Base-by-base conservation (phyloP, 306 rosid species). In the Pueraria montana region DNA sequence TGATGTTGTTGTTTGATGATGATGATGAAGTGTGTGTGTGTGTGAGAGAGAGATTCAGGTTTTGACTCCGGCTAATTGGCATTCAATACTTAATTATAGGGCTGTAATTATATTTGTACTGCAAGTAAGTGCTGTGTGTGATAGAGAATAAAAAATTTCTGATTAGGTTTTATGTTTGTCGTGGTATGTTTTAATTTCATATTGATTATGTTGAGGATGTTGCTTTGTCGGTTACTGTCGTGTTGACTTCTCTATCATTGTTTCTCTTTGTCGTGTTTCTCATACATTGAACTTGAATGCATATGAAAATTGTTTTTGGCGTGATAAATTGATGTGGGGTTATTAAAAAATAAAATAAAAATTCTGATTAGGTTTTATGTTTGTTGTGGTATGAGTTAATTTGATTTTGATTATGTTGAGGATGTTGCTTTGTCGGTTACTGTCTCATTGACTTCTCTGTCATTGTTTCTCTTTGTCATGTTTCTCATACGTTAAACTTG, bases 41-140 rank as follows among this genome's bases (percentile, higher is more conserved):
- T 36, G 68, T 17, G 27, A 49, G 20, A 43, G 48, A 43, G 50
- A 45, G 50, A 7, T 76, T 62, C 12, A 78, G 34, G 36, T 30
- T 78, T 58, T 45, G 46, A 38, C 16, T 58, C 73, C 66, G 70
- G 65, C 20, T 13, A 74, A 69, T 50, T 79, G 72, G 16, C 16
- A 36, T 75, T 61, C 77, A 49, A 32, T 18, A 58, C 76, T 49
- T 68, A 16, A 34, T 70, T 38, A 4, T 42, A n/a, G 72, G 52
- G 30, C 30, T 50, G 49, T 14, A 49, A 50, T 74, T 67, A 77
- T 59, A 55, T 11, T 45, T 84, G 34, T 53, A 30, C 20, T 55
- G 64, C 21, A 43, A 50, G 10, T 70, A 49, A 20, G n/a, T 71
- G 61, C 11, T 52, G 59, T 52, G 56, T 16, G 23, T 52, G 59